Evolutionary conservation across 176 grass and related monocot species (phyloP).

Genomic region (Oryza meridionalis): DNA sequence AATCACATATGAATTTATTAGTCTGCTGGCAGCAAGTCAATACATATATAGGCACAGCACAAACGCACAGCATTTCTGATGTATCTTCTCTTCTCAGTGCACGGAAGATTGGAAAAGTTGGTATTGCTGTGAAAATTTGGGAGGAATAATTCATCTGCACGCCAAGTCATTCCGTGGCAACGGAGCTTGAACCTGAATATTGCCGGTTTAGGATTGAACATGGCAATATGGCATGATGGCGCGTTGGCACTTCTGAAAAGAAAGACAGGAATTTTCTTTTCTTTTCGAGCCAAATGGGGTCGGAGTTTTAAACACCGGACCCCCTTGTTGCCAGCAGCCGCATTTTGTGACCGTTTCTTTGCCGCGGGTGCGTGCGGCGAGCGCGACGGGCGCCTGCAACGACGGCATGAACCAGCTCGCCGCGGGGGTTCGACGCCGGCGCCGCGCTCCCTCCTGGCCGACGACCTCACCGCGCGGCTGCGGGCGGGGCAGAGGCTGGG

Average conservation of each 20-base stretch:
- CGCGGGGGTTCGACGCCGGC: slow-evolving; percentile 3
- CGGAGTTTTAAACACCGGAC: not conserved
- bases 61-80: too few species aligned
- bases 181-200: not conserved
- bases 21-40: too few species aligned
- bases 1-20: not conserved
- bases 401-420: slow-evolving; percentile 36
- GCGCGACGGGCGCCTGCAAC: slow-evolving; percentile 22
- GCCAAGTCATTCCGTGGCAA: too few species aligned
- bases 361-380: not conserved
- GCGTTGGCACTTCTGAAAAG: not conserved
- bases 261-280: not conserved
- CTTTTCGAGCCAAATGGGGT: not conserved
- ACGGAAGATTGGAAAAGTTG: not conserved
- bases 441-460: not conserved
- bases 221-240: not conserved
- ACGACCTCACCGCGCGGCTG: not conserved
- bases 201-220: too few species aligned
- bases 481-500: slow-evolving; percentile 22
- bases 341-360: too few species aligned
- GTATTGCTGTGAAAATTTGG: not conserved
- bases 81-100: too few species aligned
- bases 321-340: not conserved
- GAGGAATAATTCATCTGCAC: not conserved
- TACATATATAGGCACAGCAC: too few species aligned